Base-by-base conservation (phyloP, 2,329 filamentous ascomycete species). In the Botrytis hyacinthi region DNA sequence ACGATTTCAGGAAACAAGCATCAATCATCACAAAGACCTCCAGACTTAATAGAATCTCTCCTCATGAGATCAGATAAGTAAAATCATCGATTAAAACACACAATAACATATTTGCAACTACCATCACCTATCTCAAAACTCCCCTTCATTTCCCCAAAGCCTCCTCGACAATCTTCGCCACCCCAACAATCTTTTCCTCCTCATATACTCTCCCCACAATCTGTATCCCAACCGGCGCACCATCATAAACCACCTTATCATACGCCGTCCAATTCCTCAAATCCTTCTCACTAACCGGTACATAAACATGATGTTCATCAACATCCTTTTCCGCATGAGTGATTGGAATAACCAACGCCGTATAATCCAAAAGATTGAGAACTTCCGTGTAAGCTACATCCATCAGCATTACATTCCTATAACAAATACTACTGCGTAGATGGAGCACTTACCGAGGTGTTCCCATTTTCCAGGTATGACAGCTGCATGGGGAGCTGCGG, bases 291-390 rank as follows among this genome's bases (percentile, higher is more conserved):
- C 80, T 83, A n/a, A 83, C 51, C 0, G 85, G 84, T 37, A 80
- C 74, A 75, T 83, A 85, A 0, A 76, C 78, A 5, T 81, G 73
- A 22, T 74, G 61, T 22, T 80, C 77, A 2, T 79, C 76, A 29
- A 87, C 82, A 62, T 84, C 80, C 6, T 82, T 79, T 61, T 83
- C 81, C 1, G 81, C 81, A 1, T 87, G 80, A 0, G 87, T 88
- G 22, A 85, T 86, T 0, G 89, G 89, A 22, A 91, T 81, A 0
- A 87, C 85, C 7, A 89, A 80, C 0, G 88, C 86, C 0, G 87
- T 83, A 76, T 91, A 91, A 77, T 92, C 89, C 0, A 91, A 81
- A 16, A 90, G 81, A 76, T 91, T 90, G 85, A 87, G 89, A 7
- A 89, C 83, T 77, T 89, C 89, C 0, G 88, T 90, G 76, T 90